Evolutionary conservation across 108 stramenopile genomes (phyloP), one percentile per base, ranked within the genome.

Genomic region (Conticribra weissflogii): DNA sequence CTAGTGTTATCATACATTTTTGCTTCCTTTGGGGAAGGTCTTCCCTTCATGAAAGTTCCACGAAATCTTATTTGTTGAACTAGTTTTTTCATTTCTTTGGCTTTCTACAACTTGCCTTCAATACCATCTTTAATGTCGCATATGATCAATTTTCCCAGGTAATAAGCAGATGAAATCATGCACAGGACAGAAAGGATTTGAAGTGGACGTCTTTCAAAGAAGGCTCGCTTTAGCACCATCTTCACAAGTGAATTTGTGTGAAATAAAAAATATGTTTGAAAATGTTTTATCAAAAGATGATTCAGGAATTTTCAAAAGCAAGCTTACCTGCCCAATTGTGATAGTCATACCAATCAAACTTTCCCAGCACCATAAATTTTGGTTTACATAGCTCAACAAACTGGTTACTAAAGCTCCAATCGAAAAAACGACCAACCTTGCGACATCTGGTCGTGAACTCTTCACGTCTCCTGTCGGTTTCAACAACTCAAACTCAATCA

Each of bases 361-460:
- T 0, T 50, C 7, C 72, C 72, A 73, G 63, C 72, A 64, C 62
- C 63, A 64, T 44, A 73, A 54, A 23, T 63, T 63, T 25, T 64
- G 54, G 57, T 73, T 73, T 12, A 73, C 72, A 41, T 64, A 63
- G 29, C 72, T 73, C 33, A 73, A 16, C 72, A 73, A 59, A n/a
- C 57, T 25, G 0, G 72, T 34, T 2, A 54, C 54, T 28, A 73
- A 30, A 31, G 72, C 62, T 19, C 72, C 72, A n/a, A 73, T 9
- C 24, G 54, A 34, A 32, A 53, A 73, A 8, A 73, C 16, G 22
- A 73, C 72, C n/a, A 73, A 32, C 56, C 51, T 25, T 3, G 62
- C 63, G 2, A 51, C 45, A 44, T 73, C 72, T n/a, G 23, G 45
- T 46, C 41, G 63, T n/a, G 32, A 28, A 29, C 47, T 28, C 0